Percentiles rank a stretch among this genome's conserved stretches.
phyloP scores from a whole-genome alignment of 2,329 filamentous ascomycete genomes.

The Xylaria sp. region DNA sequence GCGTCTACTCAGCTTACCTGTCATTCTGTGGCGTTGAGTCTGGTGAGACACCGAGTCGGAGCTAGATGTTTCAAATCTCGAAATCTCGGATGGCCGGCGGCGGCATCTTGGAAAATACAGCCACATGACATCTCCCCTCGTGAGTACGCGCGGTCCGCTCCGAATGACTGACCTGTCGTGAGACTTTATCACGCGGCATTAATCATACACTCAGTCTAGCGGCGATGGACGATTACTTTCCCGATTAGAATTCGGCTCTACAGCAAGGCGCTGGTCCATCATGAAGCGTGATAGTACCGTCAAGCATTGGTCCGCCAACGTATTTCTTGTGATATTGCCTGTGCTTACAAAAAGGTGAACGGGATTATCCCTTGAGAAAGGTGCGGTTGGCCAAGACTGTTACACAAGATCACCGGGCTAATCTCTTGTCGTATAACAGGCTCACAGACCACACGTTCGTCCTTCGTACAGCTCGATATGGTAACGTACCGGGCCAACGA shows the following conservation, averaged over 20 bases:
- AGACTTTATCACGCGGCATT: too few species aligned
- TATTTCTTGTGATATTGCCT: background rate
- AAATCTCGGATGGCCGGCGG: background rate
- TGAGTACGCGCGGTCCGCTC: too few species aligned
- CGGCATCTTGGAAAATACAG: background rate
- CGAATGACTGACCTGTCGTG: too few species aligned
- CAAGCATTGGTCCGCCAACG: background rate
- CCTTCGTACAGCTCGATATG: slow-evolving; percentile 1
- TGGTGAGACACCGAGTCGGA: background rate
- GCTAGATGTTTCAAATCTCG: background rate
- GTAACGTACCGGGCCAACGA: background rate
- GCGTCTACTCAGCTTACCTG: background rate
- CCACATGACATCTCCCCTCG: too few species aligned
- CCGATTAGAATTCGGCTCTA: too few species aligned
- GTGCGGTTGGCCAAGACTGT: background rate
- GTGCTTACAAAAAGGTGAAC: background rate
- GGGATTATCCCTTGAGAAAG: background rate
- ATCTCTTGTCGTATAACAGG: slow-evolving; percentile 11
- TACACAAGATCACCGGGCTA: background rate
- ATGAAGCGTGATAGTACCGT: background rate
- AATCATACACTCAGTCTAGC: too few species aligned
- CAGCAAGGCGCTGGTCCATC: background rate
- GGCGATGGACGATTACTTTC: too few species aligned
- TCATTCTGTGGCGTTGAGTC: background rate
- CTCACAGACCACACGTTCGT: slow-evolving; percentile 1